phyloP scores from a whole-genome alignment of 805 yeast species.

The Saturnispora gosingensis region DNA sequence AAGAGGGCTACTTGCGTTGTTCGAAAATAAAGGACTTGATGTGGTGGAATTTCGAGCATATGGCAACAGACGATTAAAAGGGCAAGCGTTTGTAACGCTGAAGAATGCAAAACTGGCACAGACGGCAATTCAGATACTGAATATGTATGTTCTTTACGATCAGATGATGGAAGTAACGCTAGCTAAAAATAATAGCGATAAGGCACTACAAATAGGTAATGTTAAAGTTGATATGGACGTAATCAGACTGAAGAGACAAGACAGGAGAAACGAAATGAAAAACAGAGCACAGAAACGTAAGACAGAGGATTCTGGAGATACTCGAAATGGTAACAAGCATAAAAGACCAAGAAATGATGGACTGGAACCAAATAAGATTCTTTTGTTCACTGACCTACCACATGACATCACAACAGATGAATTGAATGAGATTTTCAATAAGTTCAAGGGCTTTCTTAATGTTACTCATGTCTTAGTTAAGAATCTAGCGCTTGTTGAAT shows the following conservation, averaged over 20 bases:
- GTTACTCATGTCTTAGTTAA: constrained; percentile 58
- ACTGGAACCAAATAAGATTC: constrained; percentile 53
- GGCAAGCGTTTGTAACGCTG: constrained; percentile 75
- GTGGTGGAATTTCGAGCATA: constrained; percentile 43
- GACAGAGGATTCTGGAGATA: constrained; percentile 16
- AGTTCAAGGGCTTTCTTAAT: constrained; percentile 53
- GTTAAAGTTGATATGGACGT: constrained; percentile 19
- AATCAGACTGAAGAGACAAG: constrained; percentile 13
- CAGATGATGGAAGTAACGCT: constrained; percentile 38
- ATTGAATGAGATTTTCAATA: constrained; percentile 38
- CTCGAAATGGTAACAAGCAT: neutral
- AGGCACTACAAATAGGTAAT: constrained; percentile 10
- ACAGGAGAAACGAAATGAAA: constrained; percentile 13
- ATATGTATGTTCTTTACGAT: constrained; percentile 35
- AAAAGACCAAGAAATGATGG: neutral
- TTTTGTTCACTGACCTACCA: constrained; percentile 62
- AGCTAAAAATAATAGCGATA: constrained; percentile 40
- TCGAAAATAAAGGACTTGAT: constrained; percentile 40
- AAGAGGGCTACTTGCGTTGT: constrained; percentile 32
- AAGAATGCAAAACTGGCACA: constrained; percentile 33
- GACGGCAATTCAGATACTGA: constrained; percentile 35
- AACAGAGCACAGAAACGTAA: constrained; percentile 11
- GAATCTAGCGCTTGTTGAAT: constrained; percentile 76
- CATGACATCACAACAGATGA: constrained; percentile 30
- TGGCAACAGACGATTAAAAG: constrained; percentile 56